These are phyloP conservation scores for Leccinum variicolor DNA, from an alignment of 768 basidiomycete genomes.

Conservation along the genomic window DNA sequence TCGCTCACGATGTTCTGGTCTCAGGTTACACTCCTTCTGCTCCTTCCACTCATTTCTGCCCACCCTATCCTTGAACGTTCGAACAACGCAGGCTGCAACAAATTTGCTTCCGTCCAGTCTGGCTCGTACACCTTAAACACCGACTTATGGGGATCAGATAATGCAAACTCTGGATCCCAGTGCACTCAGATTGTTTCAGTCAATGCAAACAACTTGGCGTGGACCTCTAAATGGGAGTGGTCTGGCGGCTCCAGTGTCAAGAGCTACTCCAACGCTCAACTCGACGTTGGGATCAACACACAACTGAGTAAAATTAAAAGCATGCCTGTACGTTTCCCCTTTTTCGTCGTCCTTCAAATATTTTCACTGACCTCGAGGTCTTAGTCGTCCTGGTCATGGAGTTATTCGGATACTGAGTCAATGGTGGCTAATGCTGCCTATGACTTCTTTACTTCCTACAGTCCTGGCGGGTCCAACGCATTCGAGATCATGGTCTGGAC, in stretches of 20 bases:
- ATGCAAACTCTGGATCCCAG: constrained; percentile 47
- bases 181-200: constrained; percentile 46
- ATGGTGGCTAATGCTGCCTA: constrained; percentile 57
- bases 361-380: not conserved
- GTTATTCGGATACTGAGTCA: constrained; percentile 36
- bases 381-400: constrained; percentile 58
- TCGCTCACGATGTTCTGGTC: constrained; percentile 10
- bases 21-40: constrained; percentile 6
- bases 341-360: not conserved
- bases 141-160: constrained; percentile 43
- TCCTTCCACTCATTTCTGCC: constrained; percentile 23
- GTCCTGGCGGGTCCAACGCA: constrained; percentile 43
- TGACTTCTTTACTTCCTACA: constrained; percentile 59
- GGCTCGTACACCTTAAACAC: constrained; percentile 48
- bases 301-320: constrained; percentile 50
- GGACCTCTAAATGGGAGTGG: constrained; percentile 57
- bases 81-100: constrained; percentile 32
- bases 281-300: constrained; percentile 48
- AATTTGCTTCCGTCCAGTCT: constrained; percentile 48
- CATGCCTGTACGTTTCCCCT: constrained; percentile 46
- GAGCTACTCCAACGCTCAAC: constrained; percentile 58
- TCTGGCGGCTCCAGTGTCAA: constrained; percentile 50
- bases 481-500: constrained; percentile 67
- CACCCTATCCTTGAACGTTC: not conserved
- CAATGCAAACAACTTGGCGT: constrained; percentile 40